Evolutionary conservation across 2,329 filamentous ascomycete genomes (phyloP), one percentile per base, ranked within the genome.

Genomic region (Lachnellula suecica): DNA sequence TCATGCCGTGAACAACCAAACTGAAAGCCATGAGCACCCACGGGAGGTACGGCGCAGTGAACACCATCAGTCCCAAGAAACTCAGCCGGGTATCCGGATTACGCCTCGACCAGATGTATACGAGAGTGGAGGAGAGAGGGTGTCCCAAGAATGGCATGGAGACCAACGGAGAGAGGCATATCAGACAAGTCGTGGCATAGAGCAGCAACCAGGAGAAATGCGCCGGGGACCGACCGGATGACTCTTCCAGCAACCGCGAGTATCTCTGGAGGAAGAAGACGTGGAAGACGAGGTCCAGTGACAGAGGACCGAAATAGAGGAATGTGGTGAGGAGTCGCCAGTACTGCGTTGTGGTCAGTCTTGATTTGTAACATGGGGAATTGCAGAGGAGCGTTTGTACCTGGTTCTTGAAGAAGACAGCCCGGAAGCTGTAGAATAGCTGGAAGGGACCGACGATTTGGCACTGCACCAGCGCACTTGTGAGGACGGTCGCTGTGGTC

Each of bases 181-280:
- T 82, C 17, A 99, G 83, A 52, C 87, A 88, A 2, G 83, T 80
- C 69, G 86, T 91, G 52, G 91, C 87, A 70, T 96, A 97, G 47
- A 94, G 76, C 2, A 99, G 79, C 17, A 99, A 79, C 92, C 93
- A 99, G 5, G 91, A 91, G 75, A 97, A 99, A 67, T 95, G 88
- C 3, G 94, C 94, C 1, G 93, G 89, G 4, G 90, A 95, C 40
- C 89, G 84, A 37, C 91, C 90, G n/a, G 91, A 91, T 0, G 90
- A 91, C 72, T 97, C 93, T 73, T 99, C 94, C 43, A 99, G 83
- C 40, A 97, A 87, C 46, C 94, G 88, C 6, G 93, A 92, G 72
- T 99, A 99, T 52, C 94, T 88, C 70, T 97, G 92, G 52, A 97
- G 86, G 74, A 99, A 99, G 81, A 97, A 99, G 70, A 97, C 89